Conservation (phyloP, 306 rosid species). For the Castanea sativa region DNA sequence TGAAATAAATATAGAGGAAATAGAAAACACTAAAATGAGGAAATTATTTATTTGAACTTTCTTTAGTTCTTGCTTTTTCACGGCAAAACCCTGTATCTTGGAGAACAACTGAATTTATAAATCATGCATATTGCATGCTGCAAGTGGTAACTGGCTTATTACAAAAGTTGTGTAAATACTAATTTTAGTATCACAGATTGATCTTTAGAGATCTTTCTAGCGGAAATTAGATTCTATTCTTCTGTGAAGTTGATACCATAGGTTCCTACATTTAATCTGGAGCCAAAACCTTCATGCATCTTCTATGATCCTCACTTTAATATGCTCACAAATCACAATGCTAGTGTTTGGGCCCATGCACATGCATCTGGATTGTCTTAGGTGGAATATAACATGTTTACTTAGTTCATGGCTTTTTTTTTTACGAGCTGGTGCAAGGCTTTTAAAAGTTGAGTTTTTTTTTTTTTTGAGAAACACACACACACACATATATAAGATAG, state of each 20-base stretch:
- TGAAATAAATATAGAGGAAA: too few species aligned
- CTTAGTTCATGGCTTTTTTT: not conserved
- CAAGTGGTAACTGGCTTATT: not conserved
- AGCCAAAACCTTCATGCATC: not conserved
- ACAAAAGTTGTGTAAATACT: too few species aligned
- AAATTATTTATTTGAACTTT: not conserved
- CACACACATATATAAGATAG: not conserved
- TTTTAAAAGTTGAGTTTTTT: not conserved
- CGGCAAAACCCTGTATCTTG: not conserved
- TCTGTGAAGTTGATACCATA: not conserved
- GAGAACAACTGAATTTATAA: too few species aligned
- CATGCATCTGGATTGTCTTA: not conserved
- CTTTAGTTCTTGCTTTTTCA: not conserved
- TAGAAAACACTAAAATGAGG: too few species aligned
- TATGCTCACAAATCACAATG: not conserved
- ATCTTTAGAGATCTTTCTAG: not conserved
- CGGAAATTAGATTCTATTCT: not conserved
- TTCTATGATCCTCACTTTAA: slow-evolving; percentile 4
- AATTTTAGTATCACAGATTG: not conserved
- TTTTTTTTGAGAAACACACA: too few species aligned
- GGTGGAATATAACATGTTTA: not conserved
- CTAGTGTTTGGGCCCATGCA: not conserved
- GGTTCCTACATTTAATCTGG: not conserved
- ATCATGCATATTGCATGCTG: not conserved
- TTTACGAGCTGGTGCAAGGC: not conserved